phyloP scores from a whole-genome alignment of 495 filamentous ascomycete genomes.

The Viridothelium virens region DNA sequence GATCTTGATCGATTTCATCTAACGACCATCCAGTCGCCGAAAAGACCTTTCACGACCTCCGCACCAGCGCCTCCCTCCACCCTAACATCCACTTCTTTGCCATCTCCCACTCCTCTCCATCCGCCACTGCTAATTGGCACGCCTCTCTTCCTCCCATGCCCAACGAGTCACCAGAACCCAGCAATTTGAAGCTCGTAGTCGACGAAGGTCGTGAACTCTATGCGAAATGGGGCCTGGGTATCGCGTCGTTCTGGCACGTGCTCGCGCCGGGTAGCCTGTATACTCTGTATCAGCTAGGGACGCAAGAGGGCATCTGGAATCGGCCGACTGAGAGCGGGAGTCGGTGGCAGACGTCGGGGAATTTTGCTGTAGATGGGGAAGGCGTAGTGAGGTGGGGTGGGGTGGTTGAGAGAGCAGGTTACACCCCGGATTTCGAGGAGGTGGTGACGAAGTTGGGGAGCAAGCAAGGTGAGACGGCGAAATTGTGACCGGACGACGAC shows the following conservation, averaged over 20 bases:
- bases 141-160: slow-evolving; percentile 43
- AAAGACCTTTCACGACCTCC: slow-evolving; percentile 47
- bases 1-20: slow-evolving; percentile 16
- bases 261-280: slow-evolving; percentile 42
- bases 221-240: slow-evolving; percentile 48
- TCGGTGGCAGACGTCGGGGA: slow-evolving; percentile 52
- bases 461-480: slow-evolving; percentile 31
- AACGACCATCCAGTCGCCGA: slow-evolving; percentile 44
- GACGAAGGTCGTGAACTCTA: slow-evolving; percentile 47
- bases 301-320: slow-evolving; percentile 50
- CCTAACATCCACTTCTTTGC: slow-evolving; percentile 48
- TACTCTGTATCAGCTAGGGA: slow-evolving; percentile 42
- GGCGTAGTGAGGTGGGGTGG: slow-evolving; percentile 45
- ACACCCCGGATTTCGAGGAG: slow-evolving; percentile 45
- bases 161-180: slow-evolving; percentile 20
- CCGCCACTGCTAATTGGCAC: slow-evolving; percentile 49
- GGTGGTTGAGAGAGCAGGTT: slow-evolving; percentile 39
- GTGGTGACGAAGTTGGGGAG: slow-evolving; percentile 35
- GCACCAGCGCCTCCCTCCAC: slow-evolving; percentile 39
- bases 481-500: background rate
- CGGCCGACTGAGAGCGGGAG: slow-evolving; percentile 46
- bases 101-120: slow-evolving; percentile 47
- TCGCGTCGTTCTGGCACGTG: slow-evolving; percentile 46
- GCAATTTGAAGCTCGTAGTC: slow-evolving; percentile 46
- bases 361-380: slow-evolving; percentile 46